A percentile compares a stretch with the other conserved stretches of the same genome.
These are phyloP conservation scores for Penicillium daleae DNA, from an alignment of 495 filamentous ascomycete genomes.

Conservation along the genomic window DNA sequence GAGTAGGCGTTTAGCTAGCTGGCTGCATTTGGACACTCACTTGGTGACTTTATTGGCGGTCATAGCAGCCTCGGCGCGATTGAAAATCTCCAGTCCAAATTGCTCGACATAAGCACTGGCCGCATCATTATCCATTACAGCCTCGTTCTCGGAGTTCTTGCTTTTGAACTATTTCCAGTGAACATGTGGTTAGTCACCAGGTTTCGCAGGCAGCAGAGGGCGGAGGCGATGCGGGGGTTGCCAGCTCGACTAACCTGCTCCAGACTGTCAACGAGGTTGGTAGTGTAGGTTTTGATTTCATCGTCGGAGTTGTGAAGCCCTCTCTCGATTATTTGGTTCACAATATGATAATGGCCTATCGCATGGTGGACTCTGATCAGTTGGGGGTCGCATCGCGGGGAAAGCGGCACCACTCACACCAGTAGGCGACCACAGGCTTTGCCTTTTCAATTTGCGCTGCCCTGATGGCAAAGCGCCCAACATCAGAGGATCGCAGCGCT, in stretches of 20 bases:
- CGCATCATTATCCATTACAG: conserved; percentile 78
- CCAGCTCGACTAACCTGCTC: conserved; percentile 65
- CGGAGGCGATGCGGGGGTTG: background rate
- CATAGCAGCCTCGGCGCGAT: conserved; percentile 79
- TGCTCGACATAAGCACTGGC: conserved; percentile 92
- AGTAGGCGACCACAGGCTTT: conserved; percentile 89
- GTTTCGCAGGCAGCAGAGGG: background rate
- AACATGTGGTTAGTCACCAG: conserved; percentile 16
- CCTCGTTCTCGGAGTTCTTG: conserved; percentile 66
- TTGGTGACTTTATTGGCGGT: conserved; percentile 82
- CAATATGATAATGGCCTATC: conserved; percentile 87
- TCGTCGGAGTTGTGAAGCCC: conserved; percentile 74
- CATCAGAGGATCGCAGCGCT: conserved; percentile 74
- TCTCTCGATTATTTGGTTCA: conserved; percentile 85
- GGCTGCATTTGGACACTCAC: conserved; percentile 47
- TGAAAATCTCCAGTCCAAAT: conserved; percentile 86
- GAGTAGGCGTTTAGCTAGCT: conserved; percentile 18
- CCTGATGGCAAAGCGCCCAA: conserved; percentile 77
- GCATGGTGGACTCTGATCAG: conserved; percentile 17
- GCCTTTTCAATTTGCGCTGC: conserved; percentile 81
- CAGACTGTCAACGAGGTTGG: conserved; percentile 85
- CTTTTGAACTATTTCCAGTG: conserved; percentile 60
- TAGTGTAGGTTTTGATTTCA: conserved; percentile 78
- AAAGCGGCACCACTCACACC: conserved; percentile 68
- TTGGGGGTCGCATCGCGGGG: conserved; percentile 17